phyloP scores from a whole-genome alignment of 306 rosid species.

The Pueraria montana region DNA sequence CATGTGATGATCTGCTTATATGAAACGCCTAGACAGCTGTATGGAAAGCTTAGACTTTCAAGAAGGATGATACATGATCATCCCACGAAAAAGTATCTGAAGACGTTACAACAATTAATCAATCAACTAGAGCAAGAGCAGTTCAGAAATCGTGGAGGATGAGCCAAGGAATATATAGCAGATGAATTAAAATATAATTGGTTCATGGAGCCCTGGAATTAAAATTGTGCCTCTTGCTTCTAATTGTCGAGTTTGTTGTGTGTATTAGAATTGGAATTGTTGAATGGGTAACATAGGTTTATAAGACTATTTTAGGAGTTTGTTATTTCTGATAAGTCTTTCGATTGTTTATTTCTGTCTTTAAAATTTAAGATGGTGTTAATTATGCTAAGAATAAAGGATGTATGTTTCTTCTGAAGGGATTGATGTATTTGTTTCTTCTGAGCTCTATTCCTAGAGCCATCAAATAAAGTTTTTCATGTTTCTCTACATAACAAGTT shows the following conservation, averaged over 20 bases:
- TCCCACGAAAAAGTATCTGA: background rate
- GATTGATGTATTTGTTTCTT: too few relatives aligned
- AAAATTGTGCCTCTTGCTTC: background rate
- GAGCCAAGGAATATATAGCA: too few relatives aligned
- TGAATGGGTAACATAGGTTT: background rate
- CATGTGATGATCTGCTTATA: background rate
- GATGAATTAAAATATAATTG: background rate
- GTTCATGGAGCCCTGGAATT: background rate
- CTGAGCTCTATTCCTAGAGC: too few relatives aligned
- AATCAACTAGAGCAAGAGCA: too few relatives aligned
- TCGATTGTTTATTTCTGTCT: too few relatives aligned
- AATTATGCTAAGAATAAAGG: too few relatives aligned
- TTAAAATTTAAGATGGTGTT: too few relatives aligned
- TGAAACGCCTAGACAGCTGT: background rate
- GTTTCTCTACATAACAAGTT: too few relatives aligned
- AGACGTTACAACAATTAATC: background rate
- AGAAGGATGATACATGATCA: background rate
- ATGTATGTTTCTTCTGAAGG: too few relatives aligned
- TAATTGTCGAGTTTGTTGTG: background rate
- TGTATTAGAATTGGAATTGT: background rate
- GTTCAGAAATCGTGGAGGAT: too few relatives aligned
- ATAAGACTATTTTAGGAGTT: background rate
- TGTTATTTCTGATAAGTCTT: too few relatives aligned
- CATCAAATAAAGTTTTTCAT: too few relatives aligned
- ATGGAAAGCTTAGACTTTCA: background rate